These are phyloP conservation scores for Rhizopogon sp. DNA, from an alignment of 768 basidiomycete species.

Conservation along the genomic window DNA sequence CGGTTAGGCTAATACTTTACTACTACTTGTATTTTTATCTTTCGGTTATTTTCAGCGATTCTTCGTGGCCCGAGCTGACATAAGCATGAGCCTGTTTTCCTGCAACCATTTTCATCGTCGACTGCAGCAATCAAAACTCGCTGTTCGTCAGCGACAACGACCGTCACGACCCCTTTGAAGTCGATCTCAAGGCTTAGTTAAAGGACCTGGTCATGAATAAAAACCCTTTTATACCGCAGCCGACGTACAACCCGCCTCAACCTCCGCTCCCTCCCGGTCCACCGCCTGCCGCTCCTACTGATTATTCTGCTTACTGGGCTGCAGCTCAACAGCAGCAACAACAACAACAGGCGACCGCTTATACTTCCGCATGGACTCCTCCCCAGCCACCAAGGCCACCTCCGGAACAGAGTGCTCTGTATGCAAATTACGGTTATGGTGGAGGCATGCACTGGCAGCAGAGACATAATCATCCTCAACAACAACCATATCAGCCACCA, in stretches of 20 bases:
- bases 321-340: conserved; percentile 43
- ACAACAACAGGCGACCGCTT: conserved; percentile 51
- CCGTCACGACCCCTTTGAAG: background rate
- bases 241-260: conserved; percentile 64
- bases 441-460: conserved; percentile 56
- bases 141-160: conserved; percentile 5
- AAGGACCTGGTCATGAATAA: conserved; percentile 59
- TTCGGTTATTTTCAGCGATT: too few relatives aligned
- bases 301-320: conserved; percentile 79
- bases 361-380: conserved; percentile 63
- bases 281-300: conserved; percentile 66
- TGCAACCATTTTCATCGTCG: background rate
- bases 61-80: background rate
- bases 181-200: conserved; percentile 9
- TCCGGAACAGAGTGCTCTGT: conserved; percentile 77
- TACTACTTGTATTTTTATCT: too few relatives aligned
- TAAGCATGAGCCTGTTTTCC: background rate
- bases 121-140: background rate
- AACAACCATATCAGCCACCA: conserved; percentile 46
- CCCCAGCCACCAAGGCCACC: conserved; percentile 63
- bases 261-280: conserved; percentile 80
- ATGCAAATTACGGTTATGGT: conserved; percentile 91
- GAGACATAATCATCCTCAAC: conserved; percentile 59
- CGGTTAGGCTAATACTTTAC: too few relatives aligned
- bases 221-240: conserved; percentile 74